Percentiles rank a stretch among this genome's conserved stretches.
These are phyloP conservation scores for Chrysoporthe puriensis DNA, from an alignment of 2,329 filamentous ascomycete species.

Conservation along the genomic window DNA sequence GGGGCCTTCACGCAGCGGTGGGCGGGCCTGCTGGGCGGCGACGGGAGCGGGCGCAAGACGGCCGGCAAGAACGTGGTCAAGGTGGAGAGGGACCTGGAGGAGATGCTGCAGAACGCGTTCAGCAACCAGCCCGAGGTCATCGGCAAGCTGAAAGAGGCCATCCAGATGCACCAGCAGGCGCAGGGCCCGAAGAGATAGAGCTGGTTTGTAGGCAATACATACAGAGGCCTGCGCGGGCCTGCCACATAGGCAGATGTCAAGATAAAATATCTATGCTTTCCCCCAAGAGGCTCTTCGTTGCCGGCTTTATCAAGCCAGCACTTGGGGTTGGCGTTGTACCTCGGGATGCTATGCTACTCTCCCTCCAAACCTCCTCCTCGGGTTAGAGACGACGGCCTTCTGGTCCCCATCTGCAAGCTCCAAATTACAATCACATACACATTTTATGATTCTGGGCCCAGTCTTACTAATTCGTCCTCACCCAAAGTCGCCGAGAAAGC, in stretches of 20 bases:
- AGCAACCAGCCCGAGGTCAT: constrained; percentile 62
- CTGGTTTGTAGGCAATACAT: neutral
- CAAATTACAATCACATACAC: neutral
- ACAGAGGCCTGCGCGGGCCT: too few species aligned
- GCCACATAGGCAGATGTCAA: too few species aligned
- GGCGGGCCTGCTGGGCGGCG: constrained; percentile 52
- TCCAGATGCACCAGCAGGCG: constrained; percentile 59
- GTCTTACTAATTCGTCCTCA: neutral
- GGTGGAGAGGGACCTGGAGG: constrained; percentile 60
- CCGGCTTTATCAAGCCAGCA: too few species aligned
- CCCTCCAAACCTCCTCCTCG: too few species aligned
- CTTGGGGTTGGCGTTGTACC: too few species aligned
- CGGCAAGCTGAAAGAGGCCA: constrained; percentile 63
- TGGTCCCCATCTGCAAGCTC: too few species aligned
- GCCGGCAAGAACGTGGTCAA: constrained; percentile 55
- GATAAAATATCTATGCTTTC: too few species aligned
- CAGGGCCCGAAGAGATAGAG: constrained; percentile 45
- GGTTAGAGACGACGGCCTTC: neutral
- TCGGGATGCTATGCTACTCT: too few species aligned
- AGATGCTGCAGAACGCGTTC: constrained; percentile 60
- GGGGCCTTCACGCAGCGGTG: constrained; percentile 66
- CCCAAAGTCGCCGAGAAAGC: neutral
- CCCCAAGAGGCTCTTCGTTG: too few species aligned
- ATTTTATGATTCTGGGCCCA: neutral
- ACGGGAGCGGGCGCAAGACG: constrained; percentile 51